phyloP scores from a whole-genome alignment of 768 basidiomycete genomes.

The Cantharellus cinnabarinus region DNA sequence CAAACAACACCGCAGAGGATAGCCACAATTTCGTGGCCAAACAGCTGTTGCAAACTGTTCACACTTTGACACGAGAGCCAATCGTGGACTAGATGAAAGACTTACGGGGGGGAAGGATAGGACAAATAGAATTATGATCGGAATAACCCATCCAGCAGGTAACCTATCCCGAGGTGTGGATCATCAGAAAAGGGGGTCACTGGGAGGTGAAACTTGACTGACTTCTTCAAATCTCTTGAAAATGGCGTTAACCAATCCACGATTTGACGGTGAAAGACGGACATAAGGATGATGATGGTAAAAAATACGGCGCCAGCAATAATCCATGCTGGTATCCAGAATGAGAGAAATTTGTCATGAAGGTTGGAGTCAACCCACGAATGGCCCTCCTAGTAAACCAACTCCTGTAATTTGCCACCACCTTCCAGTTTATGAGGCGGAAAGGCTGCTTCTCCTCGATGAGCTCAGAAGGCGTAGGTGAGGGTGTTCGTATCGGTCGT shows the following conservation, averaged over 20 bases:
- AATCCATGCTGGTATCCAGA: constrained; percentile 9
- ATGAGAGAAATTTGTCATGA: no score
- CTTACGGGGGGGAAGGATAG: constrained; percentile 69
- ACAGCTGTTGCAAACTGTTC: constrained; percentile 28
- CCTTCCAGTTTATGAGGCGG: constrained; percentile 8
- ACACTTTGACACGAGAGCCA: background rate
- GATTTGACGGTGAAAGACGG: constrained; percentile 50
- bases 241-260: constrained; percentile 46
- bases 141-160: constrained; percentile 46
- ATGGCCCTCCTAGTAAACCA: no score
- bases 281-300: constrained; percentile 31
- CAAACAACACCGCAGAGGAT: constrained; percentile 65
- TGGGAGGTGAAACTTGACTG: constrained; percentile 10
- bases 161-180: constrained; percentile 11
- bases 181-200: constrained; percentile 1
- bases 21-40: constrained; percentile 83
- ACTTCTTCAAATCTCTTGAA: constrained; percentile 45
- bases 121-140: constrained; percentile 62
- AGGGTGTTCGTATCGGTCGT: constrained; percentile 5
- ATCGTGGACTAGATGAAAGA: background rate
- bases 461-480: constrained; percentile 7
- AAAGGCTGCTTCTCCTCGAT: constrained; percentile 5
- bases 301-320: constrained; percentile 27
- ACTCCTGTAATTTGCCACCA: background rate
- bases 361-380: no score